Evolutionary conservation across 352 stramenopile genomes (phyloP).

Genomic region (Phytophthora palmivora): DNA sequence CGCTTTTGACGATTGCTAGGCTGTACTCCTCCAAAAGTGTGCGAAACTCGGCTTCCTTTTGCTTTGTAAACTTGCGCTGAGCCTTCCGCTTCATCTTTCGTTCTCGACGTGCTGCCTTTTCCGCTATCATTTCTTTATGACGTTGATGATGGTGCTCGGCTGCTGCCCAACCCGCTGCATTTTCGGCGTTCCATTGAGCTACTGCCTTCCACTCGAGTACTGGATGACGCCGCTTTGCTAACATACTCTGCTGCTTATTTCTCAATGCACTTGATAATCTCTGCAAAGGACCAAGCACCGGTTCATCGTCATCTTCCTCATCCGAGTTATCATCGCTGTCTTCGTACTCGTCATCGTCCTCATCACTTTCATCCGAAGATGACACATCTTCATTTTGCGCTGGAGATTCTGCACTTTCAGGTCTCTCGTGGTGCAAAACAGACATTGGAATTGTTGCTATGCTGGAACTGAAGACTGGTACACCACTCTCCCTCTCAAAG

Average conservation of each 20-base stretch:
- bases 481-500: background rate
- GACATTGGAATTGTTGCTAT: slow-evolving; percentile 5
- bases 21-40: slow-evolving; percentile 54
- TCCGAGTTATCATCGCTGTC: slow-evolving; percentile 42
- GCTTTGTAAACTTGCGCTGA: slow-evolving; percentile 51
- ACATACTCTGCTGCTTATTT: slow-evolving; percentile 48
- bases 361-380: slow-evolving; percentile 24
- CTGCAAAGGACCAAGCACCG: slow-evolving; percentile 25
- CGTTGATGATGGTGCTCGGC: slow-evolving; percentile 35
- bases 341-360: slow-evolving; percentile 41
- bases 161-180: slow-evolving; percentile 35
- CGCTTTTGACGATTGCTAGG: slow-evolving; percentile 43
- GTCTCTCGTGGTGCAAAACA: slow-evolving; percentile 2
- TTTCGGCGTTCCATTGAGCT: slow-evolving; percentile 48
- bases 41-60: slow-evolving; percentile 61
- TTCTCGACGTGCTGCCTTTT: slow-evolving; percentile 48
- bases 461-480: background rate
- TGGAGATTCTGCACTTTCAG: slow-evolving; percentile 12
- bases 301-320: slow-evolving; percentile 34
- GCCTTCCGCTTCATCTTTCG: slow-evolving; percentile 53
- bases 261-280: slow-evolving; percentile 35
- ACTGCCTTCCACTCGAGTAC: slow-evolving; percentile 60
- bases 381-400: slow-evolving; percentile 7
- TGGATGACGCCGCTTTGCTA: slow-evolving; percentile 52
- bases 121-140: slow-evolving; percentile 23